A percentile compares a stretch with the other conserved stretches of the same genome.
Conservation (phyloP, 176 grass and related monocot genomes). For the Rhipidocladum racemiflorum region DNA sequence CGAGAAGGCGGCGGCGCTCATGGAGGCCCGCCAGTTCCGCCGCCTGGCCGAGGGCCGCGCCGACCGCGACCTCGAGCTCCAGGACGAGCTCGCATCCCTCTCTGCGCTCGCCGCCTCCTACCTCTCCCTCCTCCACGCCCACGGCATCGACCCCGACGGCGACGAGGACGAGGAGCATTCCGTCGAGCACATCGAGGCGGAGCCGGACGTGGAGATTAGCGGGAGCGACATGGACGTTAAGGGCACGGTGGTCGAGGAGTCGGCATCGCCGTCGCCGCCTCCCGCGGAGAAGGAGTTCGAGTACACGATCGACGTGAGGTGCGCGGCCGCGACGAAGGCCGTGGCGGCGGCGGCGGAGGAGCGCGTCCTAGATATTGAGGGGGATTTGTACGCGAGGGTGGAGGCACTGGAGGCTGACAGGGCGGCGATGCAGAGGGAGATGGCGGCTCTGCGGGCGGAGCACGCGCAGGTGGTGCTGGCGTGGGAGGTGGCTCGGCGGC, state of each 20-base stretch:
- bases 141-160: slow-evolving; percentile 22
- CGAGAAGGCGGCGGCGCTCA: slow-evolving; percentile 53
- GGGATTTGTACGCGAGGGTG: slow-evolving; percentile 35
- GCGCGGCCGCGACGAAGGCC: not conserved
- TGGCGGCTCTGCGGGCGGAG: slow-evolving; percentile 37
- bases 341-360: not conserved
- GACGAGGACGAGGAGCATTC: not conserved
- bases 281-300: not conserved
- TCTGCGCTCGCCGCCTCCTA: slow-evolving; percentile 21
- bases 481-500: slow-evolving; percentile 33
- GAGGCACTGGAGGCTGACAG: slow-evolving; percentile 45
- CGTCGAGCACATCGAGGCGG: not conserved
- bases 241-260: not conserved
- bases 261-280: not conserved
- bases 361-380: not conserved
- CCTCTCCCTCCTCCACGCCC: slow-evolving; percentile 37
- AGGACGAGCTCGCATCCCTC: slow-evolving; percentile 29
- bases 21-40: slow-evolving; percentile 57
- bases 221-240: not conserved
- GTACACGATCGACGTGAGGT: not conserved
- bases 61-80: slow-evolving; percentile 29
- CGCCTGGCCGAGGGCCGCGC: slow-evolving; percentile 34
- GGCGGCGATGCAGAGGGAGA: slow-evolving; percentile 21
- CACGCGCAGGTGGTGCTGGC: slow-evolving; percentile 36
- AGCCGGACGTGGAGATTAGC: not conserved